Base-by-base conservation (phyloP, 257 asterid genomes). In the Fraxinus cuspidata region DNA sequence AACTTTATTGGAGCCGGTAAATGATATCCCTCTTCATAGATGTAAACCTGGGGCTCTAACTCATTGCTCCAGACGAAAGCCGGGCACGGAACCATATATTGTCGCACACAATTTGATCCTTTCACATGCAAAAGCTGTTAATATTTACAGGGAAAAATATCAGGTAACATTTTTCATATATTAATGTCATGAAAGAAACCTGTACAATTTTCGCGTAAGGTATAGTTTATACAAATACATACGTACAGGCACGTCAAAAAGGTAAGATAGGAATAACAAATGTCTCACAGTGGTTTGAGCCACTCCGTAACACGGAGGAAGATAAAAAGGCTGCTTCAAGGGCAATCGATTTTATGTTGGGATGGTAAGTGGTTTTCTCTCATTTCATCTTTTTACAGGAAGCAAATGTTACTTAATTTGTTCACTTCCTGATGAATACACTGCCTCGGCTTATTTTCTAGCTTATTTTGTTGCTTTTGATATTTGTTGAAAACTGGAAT, bases 181-280 rank as follows among this genome's bases (percentile, higher is more conserved):
- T 23, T 42, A 42, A 42, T 4, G 2, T 42, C 16, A 38, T 38
- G 42, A 1, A 8, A 38, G 18, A 42, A 42, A 42, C 49, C 49
- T 42, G 11, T 2, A 42, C 49, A 11, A 12, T 42, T 42, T 42
- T 40, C 2, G 2, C 0, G 2, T 19, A 7, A n/a, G 13, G 15
- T 16, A 8, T 38, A n/a, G 2, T 27, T 32, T 28, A 42, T 11
- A 42, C 16, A 21, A 53, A 44, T 31, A 34, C 15, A 1, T 25
- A n/a, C 35, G 19, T 70, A 16, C 73, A 87, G 90, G 84, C 38
- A 71, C 58, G 35, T 69, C 93, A 89, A 79, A 80, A 81, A 51
- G 93, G 93, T 4, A 81, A 85, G 75, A 87, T 87, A 18, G 89
- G 93, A 19, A 82, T 89, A 0, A 82, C 87, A 19, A 58, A 87